Evolutionary conservation across 2,329 filamentous ascomycete species (phyloP).

Genomic region (Talaromyces sp.): DNA sequence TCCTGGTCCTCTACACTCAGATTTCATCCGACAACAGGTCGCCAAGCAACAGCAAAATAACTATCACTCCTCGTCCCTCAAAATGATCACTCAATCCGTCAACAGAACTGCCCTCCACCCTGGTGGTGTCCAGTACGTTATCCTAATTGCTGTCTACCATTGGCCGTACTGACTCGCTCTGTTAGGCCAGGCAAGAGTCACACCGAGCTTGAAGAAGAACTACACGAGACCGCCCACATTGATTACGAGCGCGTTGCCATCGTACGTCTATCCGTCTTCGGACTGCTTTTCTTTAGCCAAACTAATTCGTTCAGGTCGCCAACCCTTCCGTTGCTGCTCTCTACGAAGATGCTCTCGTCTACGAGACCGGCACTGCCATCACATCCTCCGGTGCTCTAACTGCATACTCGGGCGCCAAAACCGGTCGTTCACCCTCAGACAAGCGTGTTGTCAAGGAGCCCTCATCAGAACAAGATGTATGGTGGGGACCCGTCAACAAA

Average conservation of each 20-base stretch:
- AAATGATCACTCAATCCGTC: conserved; percentile 57
- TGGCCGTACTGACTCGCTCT: conserved; percentile 6
- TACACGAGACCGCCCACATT: conserved; percentile 96
- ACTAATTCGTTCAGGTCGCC: conserved; percentile 53
- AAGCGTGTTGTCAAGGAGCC: conserved; percentile 96
- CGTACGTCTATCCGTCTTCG: conserved; percentile 54
- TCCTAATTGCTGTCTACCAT: not conserved
- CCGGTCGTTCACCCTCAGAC: conserved; percentile 90
- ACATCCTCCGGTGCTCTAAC: conserved; percentile 92
- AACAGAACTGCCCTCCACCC: conserved; percentile 94
- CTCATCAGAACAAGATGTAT: conserved; percentile 83
- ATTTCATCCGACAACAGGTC: conserved; percentile 57
- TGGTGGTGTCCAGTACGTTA: conserved; percentile 77
- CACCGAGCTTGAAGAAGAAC: conserved; percentile 96
- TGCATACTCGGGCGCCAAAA: conserved; percentile 97
- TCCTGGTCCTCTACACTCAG: conserved; percentile 49
- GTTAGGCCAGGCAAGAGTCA: conserved; percentile 75
- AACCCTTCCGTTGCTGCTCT: conserved; percentile 93
- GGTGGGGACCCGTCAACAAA: conserved; percentile 99
- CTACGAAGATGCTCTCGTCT: conserved; percentile 98
- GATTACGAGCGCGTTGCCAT: conserved; percentile 98
- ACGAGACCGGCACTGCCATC: conserved; percentile 96
- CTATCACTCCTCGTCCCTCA: conserved; percentile 57
- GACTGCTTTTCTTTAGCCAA: not conserved
- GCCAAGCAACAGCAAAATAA: conserved; percentile 56